phyloP scores from a whole-genome alignment of 108 stramenopile genomes.

The Nitzschia sp. region DNA sequence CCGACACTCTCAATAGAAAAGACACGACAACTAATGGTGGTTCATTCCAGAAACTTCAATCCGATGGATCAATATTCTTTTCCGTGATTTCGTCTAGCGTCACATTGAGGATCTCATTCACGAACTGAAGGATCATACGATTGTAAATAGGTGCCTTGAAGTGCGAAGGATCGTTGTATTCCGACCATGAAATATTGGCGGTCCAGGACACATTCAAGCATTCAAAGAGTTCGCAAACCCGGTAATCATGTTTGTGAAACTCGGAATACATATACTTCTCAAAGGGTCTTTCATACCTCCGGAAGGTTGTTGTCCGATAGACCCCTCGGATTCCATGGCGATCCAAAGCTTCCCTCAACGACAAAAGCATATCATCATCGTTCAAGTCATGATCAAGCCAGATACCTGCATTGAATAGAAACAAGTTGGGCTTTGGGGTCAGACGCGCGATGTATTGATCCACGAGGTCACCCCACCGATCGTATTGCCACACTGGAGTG shows the following conservation, averaged over 20 bases:
- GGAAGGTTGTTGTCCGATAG: conserved; percentile 36
- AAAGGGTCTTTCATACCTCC: neutral
- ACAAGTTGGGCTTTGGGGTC: conserved; percentile 26
- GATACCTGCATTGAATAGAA: conserved; percentile 32
- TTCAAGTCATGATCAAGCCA: conserved; percentile 23
- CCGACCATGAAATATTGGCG: conserved; percentile 1
- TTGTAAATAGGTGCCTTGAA: conserved; percentile 19
- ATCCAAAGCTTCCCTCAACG: conserved; percentile 12
- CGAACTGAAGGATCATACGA: conserved; percentile 15
- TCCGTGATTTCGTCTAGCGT: too few species aligned
- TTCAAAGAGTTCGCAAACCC: conserved; percentile 17
- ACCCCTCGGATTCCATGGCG: conserved; percentile 31
- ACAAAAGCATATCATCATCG: conserved; percentile 1
- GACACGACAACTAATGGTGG: too few species aligned
- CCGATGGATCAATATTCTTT: too few species aligned
- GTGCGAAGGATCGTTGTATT: conserved; percentile 17
- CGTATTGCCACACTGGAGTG: neutral
- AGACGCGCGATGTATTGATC: conserved; percentile 20
- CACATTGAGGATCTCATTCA: neutral
- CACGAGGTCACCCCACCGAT: conserved; percentile 16
- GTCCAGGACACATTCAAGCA: conserved; percentile 27
- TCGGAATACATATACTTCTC: neutral
- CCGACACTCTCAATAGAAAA: too few species aligned
- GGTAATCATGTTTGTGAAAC: conserved; percentile 4
- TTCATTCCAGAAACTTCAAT: too few species aligned